Evolutionary conservation across 192 early-diverging fungal genomes (phyloP), one percentile per base, ranked within the genome.

Genomic region (Podila epicladia): DNA sequence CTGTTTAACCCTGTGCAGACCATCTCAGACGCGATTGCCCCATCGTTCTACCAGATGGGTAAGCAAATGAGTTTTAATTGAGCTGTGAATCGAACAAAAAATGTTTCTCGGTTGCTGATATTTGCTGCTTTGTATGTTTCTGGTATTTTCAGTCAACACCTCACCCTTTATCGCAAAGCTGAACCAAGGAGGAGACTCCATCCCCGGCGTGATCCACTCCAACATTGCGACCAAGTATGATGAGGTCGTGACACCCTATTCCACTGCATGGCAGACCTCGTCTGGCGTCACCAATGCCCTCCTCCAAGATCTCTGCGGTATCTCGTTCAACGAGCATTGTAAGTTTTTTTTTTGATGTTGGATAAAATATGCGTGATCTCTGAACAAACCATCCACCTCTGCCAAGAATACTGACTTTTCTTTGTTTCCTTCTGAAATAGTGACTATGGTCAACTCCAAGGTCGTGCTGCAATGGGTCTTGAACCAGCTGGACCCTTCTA

Each of bases 241-340:
- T 15, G 69, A 79, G 51, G 61, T 79, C 28, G 70, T 79, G 2
- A 79, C 75, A 8, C 75, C 75, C 5, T 79, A 58, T 9, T 5
- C 62, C 17, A 79, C 41, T 31, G 49, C 58, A 26, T 79, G 26
- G 60, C 65, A 68, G 51, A 26, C 33, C 0, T 57, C 35, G 1
- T 12, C 75, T 5, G 69, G 69, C 7, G 61, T 68, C 60, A 61
- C 64, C 31, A 79, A 79, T 45, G 15, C 24, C 2, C 19, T 72
- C 15, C 68, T 79, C n/a, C 75, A 79, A 49, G 41, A 67, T 24
- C 51, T 67, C 11, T 79, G 75, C 41, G 19, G 60, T 17, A n/a
- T 79, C 53, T 62, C 69, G 13, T 58, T 79, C 20, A 72, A 79
- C 28, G 75, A 79, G 26, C 75, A 79, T 22, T 62, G 75, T 77